A percentile compares a stretch with the other conserved stretches of the same genome.
These are phyloP conservation scores for Nitzschia inconspicua DNA, from an alignment of 108 stramenopile species.

Conservation along the genomic window DNA sequence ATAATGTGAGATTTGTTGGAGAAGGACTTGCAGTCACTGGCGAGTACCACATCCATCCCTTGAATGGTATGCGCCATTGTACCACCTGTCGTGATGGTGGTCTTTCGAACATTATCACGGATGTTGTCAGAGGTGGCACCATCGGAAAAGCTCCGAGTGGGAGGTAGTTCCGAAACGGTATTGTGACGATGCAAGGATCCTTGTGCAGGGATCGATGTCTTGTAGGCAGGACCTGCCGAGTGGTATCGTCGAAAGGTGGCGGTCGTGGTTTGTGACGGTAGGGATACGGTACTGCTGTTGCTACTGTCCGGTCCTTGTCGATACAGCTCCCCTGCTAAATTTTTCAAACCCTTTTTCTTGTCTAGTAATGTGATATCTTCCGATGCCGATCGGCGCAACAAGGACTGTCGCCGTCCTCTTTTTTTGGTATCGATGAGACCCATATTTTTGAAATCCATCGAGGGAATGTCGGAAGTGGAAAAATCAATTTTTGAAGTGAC, in stretches of 20 bases:
- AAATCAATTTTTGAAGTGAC: background rate
- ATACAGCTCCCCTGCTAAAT: no score
- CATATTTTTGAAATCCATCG: background rate
- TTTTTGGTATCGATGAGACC: conserved; percentile 7
- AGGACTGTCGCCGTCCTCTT: conserved; percentile 18
- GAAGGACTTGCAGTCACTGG: conserved; percentile 3
- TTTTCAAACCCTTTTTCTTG: conserved; percentile 27
- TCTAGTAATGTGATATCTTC: conserved; percentile 22
- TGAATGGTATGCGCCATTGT: background rate
- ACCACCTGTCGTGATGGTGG: background rate
- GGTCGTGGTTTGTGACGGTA: no score
- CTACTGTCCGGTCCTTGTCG: background rate
- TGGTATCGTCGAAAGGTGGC: no score
- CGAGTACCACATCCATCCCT: conserved; percentile 18
- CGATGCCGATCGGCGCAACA: conserved; percentile 27
- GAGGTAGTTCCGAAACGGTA: no score
- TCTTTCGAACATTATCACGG: no score
- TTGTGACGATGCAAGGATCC: no score
- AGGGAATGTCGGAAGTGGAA: background rate
- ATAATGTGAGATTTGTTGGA: background rate
- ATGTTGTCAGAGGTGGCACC: no score
- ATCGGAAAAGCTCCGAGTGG: no score
- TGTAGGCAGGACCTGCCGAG: no score
- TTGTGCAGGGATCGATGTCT: no score
- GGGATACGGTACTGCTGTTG: no score